Evolutionary conservation across 2,329 filamentous ascomycete genomes (phyloP), one percentile per base, ranked within the genome.

Genomic region (Trichophyton benhamiae): DNA sequence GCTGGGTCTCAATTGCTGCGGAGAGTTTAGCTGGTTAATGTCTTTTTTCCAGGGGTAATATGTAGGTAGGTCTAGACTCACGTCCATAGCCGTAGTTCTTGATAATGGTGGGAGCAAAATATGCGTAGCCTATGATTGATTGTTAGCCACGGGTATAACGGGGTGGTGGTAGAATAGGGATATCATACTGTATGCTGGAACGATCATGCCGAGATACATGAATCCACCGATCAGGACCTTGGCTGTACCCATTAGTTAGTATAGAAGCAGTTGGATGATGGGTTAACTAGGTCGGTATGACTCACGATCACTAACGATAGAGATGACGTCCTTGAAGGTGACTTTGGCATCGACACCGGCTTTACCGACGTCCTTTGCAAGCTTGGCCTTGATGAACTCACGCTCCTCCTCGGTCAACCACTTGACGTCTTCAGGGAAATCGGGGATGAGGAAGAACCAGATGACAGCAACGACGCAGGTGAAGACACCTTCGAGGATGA

Each of bases 151-250:
- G 17, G 27, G 13, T 42, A 63, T 38, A 38, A n/a, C 5, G 52
- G 13, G 52, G 13, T 6, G 22, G 20, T 48, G 5, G 44, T 25
- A 48, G 7, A 27, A 36, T 13, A 48, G 42, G 33, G 22, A 2
- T 0, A 30, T 65, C 67, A 57, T 64, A 67, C 85, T 80, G 70
- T 90, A 91, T 3, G 86, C 87, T 0, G 88, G 87, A 1, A 91
- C 87, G 66, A 91, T 84, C 63, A 91, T 79, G 9, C 87, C 88
- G 67, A 91, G 85, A 74, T 91, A 92, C 87, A 91, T 91, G 72
- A 91, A 79, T 0, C 86, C 87, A 52, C 86, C 88, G 13, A 90
- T 72, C 67, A 88, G 82, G 67, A 91, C 80, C 72, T 88, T 89
- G 68, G 75, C 74, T 76, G 59, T 3, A 61, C 20, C 20, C 4